A percentile compares a stretch with the other conserved stretches of the same genome.
Conservation (phyloP, 331 rosid species). For the Phaseolus coccineus region DNA sequence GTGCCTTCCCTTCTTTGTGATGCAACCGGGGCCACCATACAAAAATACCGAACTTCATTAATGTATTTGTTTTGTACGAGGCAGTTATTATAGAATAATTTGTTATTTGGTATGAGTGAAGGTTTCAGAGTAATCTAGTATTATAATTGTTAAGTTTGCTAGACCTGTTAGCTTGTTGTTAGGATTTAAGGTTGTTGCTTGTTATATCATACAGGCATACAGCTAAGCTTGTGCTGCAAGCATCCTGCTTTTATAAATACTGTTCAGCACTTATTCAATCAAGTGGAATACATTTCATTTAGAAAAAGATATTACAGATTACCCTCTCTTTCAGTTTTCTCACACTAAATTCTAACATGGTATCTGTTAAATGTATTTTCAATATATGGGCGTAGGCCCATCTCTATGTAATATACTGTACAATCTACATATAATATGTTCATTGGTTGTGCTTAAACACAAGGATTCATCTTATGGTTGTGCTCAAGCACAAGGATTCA, state of each 20-base stretch:
- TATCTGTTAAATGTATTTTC: too few species aligned
- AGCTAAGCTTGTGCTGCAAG: neutral
- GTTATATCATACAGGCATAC: neutral
- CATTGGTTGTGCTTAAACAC: too few species aligned
- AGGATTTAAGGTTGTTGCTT: neutral
- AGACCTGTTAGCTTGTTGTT: neutral
- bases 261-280: neutral
- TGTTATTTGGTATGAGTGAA: conserved; percentile 2
- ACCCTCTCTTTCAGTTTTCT: neutral
- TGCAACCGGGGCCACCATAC: neutral
- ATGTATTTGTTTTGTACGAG: neutral
- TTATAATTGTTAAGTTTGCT: neutral
- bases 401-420: too few species aligned
- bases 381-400: too few species aligned
- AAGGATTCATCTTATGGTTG: too few species aligned
- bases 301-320: neutral
- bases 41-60: neutral
- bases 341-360: neutral
- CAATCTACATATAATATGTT: too few species aligned
- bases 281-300: neutral
- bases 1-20: neutral
- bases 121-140: neutral
- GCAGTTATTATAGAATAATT: neutral
- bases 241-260: neutral
- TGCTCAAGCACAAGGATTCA: too few species aligned